Conservation (phyloP, 2,329 filamentous ascomycete species). For the Pestalotiopsis sp. region DNA sequence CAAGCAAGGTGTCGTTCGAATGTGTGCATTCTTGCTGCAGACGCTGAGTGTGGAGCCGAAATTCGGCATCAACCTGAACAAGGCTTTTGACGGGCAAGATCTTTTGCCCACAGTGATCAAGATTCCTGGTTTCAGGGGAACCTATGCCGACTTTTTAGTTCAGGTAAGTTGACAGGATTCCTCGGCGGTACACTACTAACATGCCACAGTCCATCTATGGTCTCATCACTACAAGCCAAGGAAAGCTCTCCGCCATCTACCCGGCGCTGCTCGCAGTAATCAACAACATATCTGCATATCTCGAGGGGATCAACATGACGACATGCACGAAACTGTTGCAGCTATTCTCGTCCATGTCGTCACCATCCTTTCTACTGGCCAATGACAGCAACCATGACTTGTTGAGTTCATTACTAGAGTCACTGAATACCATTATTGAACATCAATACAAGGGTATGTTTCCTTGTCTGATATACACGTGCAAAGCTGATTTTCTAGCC, state of each 20-base stretch:
- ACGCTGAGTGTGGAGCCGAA: slow-evolving; percentile 91
- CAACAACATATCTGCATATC: slow-evolving; percentile 87
- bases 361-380: slow-evolving; percentile 86
- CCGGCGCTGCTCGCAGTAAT: slow-evolving; percentile 89
- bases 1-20: slow-evolving; percentile 89
- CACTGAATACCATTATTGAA: slow-evolving; percentile 87
- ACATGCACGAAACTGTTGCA: slow-evolving; percentile 84
- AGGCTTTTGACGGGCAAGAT: slow-evolving; percentile 84
- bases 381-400: slow-evolving; percentile 90
- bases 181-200: slow-evolving; percentile 21
- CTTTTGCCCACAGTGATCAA: slow-evolving; percentile 81
- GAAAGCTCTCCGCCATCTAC: slow-evolving; percentile 87
- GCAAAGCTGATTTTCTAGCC: slow-evolving; percentile 46
- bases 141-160: slow-evolving; percentile 91
- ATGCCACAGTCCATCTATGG: slow-evolving; percentile 93
- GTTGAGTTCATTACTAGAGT: slow-evolving; percentile 80
- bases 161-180: slow-evolving; percentile 60
- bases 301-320: slow-evolving; percentile 73
- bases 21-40: slow-evolving; percentile 97
- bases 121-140: slow-evolving; percentile 82
- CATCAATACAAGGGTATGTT: slow-evolving; percentile 77
- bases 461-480: background rate
- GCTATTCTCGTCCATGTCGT: slow-evolving; percentile 89
- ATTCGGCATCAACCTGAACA: slow-evolving; percentile 89
- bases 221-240: slow-evolving; percentile 88